Base-by-base conservation (phyloP, 192 early-diverging fungal species). In the Coemansia pectinata region DNA sequence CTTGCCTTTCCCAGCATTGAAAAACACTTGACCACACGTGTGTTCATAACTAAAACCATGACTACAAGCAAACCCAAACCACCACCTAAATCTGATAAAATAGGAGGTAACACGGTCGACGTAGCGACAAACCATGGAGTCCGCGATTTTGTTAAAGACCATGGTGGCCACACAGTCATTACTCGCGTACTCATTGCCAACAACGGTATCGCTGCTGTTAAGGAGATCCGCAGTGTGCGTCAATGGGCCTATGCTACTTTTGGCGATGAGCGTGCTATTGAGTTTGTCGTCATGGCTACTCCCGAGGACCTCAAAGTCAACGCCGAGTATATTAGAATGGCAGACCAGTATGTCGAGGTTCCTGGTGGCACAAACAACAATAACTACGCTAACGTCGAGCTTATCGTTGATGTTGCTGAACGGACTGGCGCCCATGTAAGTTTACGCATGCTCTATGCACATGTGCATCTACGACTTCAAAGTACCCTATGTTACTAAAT, bases 141-240 rank as follows among this genome's bases (percentile, higher is more conserved):
- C 25, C 86, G 89, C 57, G 90, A 93, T 55, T 93, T 91, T 83
- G 92, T 93, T 58, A 83, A 87, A 80, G 86, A 88, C 65, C 76
- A 91, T 71, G 87, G 87, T 63, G 93, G 93, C 29, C 92, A 93
- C 80, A 92, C 91, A 50, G 90, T 95, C 36, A 98, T 99, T 72
- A 92, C 91, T 38, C 95, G 94, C 73, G 91, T 99, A 33, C 87
- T 99, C 45, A 96, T 99, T 78, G 97, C 97, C 70, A 99, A 99
- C 88, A 98, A 98, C 87, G 97, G 97, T 67, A 98, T 99, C 80
- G 97, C 97, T 1, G 97, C 97, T 47, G 95, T 99, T 71, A 99
- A 99, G 78, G 95, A 96, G 86, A 99, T 99, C 71, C 90, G 97
- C 42, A 97, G 96, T 3, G 92, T 99, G 42, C 91, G 96, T 67